A percentile compares a stretch with the other conserved stretches of the same genome.
phyloP scores from a whole-genome alignment of 345 rosid species.

The Gossypium ekmanianum region DNA sequence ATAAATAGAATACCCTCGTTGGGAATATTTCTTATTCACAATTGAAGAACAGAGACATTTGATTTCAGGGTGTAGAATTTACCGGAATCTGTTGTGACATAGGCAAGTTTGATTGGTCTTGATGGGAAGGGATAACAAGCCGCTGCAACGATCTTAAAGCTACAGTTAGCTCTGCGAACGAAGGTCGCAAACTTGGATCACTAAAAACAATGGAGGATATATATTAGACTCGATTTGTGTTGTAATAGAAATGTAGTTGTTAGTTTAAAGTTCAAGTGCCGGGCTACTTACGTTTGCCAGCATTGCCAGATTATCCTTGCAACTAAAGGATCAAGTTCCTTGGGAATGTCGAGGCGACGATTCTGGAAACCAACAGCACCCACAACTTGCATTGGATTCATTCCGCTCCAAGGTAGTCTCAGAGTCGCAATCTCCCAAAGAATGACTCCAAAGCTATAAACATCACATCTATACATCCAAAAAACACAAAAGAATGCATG shows the following conservation, averaged over 20 bases:
- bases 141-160: conserved; percentile 75
- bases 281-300: conserved; percentile 82
- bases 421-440: conserved; percentile 98
- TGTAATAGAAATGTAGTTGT: background rate
- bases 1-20: background rate
- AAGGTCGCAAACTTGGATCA: conserved; percentile 86
- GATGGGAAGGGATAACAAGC: conserved; percentile 53
- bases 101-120: conserved; percentile 48
- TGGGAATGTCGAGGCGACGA: conserved; percentile 90
- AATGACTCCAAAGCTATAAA: conserved; percentile 94
- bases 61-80: conserved; percentile 53
- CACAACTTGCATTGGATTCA: conserved; percentile 99
- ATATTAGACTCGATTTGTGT: background rate
- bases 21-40: conserved; percentile 37
- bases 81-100: conserved; percentile 48
- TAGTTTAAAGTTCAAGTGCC: background rate
- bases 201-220: conserved; percentile 32
- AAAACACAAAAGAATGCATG: background rate
- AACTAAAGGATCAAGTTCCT: conserved; percentile 89
- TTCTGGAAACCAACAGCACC: conserved; percentile 99
- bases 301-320: conserved; percentile 81
- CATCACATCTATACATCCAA: conserved; percentile 66
- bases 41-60: conserved; percentile 13
- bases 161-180: conserved; percentile 68
- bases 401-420: conserved; percentile 94